Conservation (phyloP, 768 basidiomycete genomes). For the Brasilioporus rufonigricans region DNA sequence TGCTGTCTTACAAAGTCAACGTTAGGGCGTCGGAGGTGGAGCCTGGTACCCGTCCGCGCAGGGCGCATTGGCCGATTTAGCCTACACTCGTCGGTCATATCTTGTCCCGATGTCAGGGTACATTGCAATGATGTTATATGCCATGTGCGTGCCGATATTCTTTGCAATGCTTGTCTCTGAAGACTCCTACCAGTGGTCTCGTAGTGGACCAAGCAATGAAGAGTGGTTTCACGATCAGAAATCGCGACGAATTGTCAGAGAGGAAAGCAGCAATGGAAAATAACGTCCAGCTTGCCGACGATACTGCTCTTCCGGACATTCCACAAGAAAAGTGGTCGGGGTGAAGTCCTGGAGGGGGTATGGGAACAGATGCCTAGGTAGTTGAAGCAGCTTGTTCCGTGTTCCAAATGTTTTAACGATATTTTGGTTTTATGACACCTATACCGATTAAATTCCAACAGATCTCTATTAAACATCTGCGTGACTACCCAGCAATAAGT, state of each 20-base stretch:
- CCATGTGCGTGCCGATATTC: slow-evolving; percentile 40
- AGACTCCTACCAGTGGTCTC: slow-evolving; percentile 42
- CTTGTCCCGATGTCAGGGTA: slow-evolving; percentile 61
- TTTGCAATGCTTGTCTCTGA: not conserved
- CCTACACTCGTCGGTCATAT: slow-evolving; percentile 53
- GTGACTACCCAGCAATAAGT: slow-evolving; percentile 5
- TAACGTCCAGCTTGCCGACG: not conserved
- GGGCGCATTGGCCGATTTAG: slow-evolving; percentile 49
- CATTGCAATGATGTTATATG: slow-evolving; percentile 55
- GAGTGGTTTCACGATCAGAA: slow-evolving; percentile 49
- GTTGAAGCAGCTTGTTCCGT: not conserved
- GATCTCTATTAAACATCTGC: slow-evolving; percentile 3
- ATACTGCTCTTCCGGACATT: not conserved
- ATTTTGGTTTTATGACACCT: slow-evolving; percentile 1
- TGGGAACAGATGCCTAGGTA: slow-evolving; percentile 1
- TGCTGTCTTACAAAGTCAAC: not conserved
- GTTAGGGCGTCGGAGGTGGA: slow-evolving; percentile 57
- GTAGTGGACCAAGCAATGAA: slow-evolving; percentile 49
- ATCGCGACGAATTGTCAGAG: slow-evolving; percentile 40
- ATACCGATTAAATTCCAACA: slow-evolving; percentile 16
- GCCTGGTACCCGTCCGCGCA: slow-evolving; percentile 71
- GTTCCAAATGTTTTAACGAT: slow-evolving; percentile 2
- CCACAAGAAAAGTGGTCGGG: slow-evolving; percentile 14
- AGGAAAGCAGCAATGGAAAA: slow-evolving; percentile 9
- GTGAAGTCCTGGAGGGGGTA: slow-evolving; percentile 13